Conservation (phyloP, 2,329 filamentous ascomycete genomes). For the Talaromyces funiculosus region DNA sequence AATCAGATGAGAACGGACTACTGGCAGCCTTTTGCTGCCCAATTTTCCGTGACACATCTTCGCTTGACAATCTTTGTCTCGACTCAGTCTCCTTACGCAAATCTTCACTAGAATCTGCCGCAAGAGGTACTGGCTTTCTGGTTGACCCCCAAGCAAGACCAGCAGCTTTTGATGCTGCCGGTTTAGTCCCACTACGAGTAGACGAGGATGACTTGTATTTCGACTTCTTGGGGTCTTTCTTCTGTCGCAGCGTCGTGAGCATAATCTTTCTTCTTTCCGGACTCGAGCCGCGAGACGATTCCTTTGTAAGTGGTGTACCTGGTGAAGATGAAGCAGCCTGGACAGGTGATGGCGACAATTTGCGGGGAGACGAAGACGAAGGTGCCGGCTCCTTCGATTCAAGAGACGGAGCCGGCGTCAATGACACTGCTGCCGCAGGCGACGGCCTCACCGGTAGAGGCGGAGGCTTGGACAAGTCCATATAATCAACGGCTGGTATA, state of each 20-base stretch:
- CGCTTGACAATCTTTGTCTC: constrained; percentile 6
- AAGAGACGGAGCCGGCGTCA: not conserved
- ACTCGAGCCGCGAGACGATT: constrained; percentile 53
- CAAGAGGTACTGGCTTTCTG: constrained; percentile 5
- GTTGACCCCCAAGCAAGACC: constrained; percentile 54
- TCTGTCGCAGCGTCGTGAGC: constrained; percentile 50
- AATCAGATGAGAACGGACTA: constrained; percentile 14
- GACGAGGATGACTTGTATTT: constrained; percentile 40
- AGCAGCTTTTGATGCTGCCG: constrained; percentile 57
- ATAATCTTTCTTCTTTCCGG: constrained; percentile 56
- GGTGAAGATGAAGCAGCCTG: constrained; percentile 25
- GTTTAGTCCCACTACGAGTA: constrained; percentile 38
- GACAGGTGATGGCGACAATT: constrained; percentile 25
- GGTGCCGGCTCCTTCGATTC: constrained; percentile 17
- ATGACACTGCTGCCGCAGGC: not conserved
- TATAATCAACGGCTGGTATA: constrained; percentile 72
- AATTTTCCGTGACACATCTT: constrained; percentile 8
- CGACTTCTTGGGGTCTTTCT: constrained; percentile 42
- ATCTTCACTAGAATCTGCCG: constrained; percentile 20
- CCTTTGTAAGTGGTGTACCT: constrained; percentile 28
- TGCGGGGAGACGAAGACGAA: constrained; percentile 17
- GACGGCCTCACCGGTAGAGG: constrained; percentile 47
- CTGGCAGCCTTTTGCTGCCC: not conserved
- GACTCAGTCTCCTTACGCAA: constrained; percentile 12
- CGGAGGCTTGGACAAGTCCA: constrained; percentile 69